Evolutionary conservation across 768 basidiomycete species (phyloP).

Genomic region (Boletellus ananas): DNA sequence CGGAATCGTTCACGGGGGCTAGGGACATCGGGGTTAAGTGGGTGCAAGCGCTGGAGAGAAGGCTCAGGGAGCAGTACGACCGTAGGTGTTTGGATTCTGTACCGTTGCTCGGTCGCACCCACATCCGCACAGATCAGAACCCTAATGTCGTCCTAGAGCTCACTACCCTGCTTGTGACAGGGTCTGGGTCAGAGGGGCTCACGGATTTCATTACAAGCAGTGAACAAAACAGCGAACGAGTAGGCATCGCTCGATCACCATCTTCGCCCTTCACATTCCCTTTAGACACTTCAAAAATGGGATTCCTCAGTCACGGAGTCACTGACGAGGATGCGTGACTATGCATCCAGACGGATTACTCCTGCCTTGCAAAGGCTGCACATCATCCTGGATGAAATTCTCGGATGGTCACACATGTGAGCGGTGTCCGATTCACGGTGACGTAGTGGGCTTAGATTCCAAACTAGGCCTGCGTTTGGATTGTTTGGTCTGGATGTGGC

Average conservation of each 20-base stretch:
- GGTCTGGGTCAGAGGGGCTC: constrained; percentile 66
- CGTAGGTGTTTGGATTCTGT: constrained; percentile 41
- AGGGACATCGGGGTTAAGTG: constrained; percentile 71
- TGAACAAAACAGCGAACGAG: constrained; percentile 80
- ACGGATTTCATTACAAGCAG: constrained; percentile 72
- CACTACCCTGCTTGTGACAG: constrained; percentile 65
- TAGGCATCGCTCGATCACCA: constrained; percentile 31
- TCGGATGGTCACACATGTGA: constrained; percentile 75
- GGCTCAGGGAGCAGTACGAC: constrained; percentile 63
- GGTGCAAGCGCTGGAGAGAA: constrained; percentile 60
- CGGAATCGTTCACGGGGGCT: constrained; percentile 61
- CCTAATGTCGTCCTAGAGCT: constrained; percentile 68
- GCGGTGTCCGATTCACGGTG: constrained; percentile 23
- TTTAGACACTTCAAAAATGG: constrained; percentile 79
- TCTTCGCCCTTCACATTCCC: constrained; percentile 19
- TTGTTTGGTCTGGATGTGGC: constrained; percentile 51
- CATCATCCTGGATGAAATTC: constrained; percentile 71
- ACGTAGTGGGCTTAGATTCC: constrained; percentile 9
- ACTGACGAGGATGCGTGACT: constrained; percentile 68
- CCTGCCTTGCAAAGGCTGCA: constrained; percentile 77
- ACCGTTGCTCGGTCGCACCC: constrained; percentile 8
- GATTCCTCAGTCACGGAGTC: constrained; percentile 70
- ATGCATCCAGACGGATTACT: constrained; percentile 61
- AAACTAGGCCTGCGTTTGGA: constrained; percentile 51
- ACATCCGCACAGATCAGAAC: constrained; percentile 45